Conservation (phyloP, 176 grass and related monocot species). For the Neostapfia colusana region DNA sequence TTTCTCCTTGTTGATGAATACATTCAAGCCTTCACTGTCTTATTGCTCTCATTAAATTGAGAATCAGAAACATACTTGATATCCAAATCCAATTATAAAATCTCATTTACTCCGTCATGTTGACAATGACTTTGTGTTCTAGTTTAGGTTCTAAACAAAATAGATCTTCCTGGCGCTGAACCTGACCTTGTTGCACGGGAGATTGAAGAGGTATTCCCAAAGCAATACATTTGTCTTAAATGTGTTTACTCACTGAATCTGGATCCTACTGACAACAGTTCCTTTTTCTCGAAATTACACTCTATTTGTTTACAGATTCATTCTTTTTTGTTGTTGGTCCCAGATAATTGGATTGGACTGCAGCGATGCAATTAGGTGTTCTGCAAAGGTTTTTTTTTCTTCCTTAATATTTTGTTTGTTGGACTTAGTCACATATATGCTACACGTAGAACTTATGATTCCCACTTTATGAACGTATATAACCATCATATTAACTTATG, state of each 20-base stretch:
- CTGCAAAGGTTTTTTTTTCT: conserved; percentile 81
- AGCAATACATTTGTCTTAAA: not conserved
- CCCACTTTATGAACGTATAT: conserved; percentile 23
- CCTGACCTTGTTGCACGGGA: conserved; percentile 75
- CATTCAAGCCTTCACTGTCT: not conserved
- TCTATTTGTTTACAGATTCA: conserved; percentile 18
- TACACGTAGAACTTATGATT: not conserved
- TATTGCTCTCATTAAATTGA: not conserved
- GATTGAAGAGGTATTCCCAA: conserved; percentile 88
- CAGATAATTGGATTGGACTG: conserved; percentile 97
- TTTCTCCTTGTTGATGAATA: conserved; percentile 22
- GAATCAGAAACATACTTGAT: not conserved
- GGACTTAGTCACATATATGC: conserved; percentile 1
- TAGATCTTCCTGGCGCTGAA: conserved; percentile 98
- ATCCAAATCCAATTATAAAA: conserved; percentile 13
- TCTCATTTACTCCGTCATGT: not conserved
- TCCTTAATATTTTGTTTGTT: conserved; percentile 1
- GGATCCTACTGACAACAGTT: not conserved
- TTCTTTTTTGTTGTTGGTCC: conserved; percentile 7
- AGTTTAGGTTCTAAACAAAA: conserved; percentile 96
- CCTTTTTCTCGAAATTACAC: conserved; percentile 12
- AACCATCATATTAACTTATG: conserved; percentile 2
- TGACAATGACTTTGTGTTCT: conserved; percentile 29
- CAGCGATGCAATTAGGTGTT: conserved; percentile 84
- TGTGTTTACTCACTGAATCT: not conserved